Evolutionary conservation across 2,329 filamentous ascomycete species (phyloP), one percentile per base, ranked within the genome.

Genomic region (Elsinoe arachidis): DNA sequence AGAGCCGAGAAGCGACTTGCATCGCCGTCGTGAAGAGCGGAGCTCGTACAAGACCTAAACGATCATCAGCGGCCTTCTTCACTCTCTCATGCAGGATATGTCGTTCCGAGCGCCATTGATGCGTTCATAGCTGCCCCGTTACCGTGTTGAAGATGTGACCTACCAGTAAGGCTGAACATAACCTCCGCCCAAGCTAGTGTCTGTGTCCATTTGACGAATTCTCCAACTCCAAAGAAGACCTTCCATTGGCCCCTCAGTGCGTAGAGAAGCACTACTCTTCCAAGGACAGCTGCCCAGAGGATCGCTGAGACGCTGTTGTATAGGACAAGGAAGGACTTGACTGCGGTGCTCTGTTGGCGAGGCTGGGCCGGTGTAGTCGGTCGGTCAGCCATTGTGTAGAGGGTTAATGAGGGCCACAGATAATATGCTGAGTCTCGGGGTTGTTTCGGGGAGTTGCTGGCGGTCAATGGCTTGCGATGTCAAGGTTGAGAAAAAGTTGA

Each of bases 1-100:
- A 81, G 66, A 95, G 82, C 55, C 93, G 89, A 58, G 84, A 89
- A 19, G 87, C 81, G 61, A 97, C 91, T 73, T 99, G 93, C 84
- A 96, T 90, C 37, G 82, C 72, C 5, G 93, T 97, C 4, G 93
- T 97, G 65, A 86, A 64, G 65, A 96, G 72, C 1, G 92, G 90
- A 1, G 92, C 86, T 66, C 92, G 84, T 55, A 99, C 92, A 67
- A 97, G 71, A 58, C 89, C 88, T 91, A 57, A 46, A n/a, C 14
- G 15, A 14, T 15, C 30, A 5, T 23, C 30, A 56, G 35, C 38
- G 21, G n/a, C n/a, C 21, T n/a, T 55, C 30, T 37, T 33, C 12
- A 2, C 15, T 12, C 30, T 30, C 14, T 51, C 23, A 30, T 30
- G 26, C 26, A 9, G 9, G 3, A 7, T 30, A 30, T 30, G 26